A percentile compares a stretch with the other conserved stretches of the same genome.
Conservation (phyloP, 2,329 filamentous ascomycete species). For the Epichloe scottii region DNA sequence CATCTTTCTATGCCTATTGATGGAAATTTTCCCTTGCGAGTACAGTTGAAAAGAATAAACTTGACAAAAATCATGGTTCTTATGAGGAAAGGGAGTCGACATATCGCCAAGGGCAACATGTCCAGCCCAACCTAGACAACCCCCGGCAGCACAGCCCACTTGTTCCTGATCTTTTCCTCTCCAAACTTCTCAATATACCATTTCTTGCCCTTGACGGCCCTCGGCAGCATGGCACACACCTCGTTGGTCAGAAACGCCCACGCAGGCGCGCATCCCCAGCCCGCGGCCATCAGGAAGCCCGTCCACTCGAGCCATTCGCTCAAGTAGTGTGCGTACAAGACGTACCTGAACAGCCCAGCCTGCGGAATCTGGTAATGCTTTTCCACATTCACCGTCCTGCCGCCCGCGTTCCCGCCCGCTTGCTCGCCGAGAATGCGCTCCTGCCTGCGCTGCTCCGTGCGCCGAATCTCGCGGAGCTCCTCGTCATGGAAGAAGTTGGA, state of each 20-base stretch:
- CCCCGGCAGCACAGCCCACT: slow-evolving; percentile 57
- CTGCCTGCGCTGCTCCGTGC: slow-evolving; percentile 51
- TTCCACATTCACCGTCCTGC: slow-evolving; percentile 24
- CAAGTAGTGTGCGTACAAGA: slow-evolving; percentile 90
- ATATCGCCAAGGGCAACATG: neutral
- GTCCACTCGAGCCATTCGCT: slow-evolving; percentile 95
- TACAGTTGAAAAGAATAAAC: neutral
- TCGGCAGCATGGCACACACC: slow-evolving; percentile 76
- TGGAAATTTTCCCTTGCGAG: too few relatives aligned
- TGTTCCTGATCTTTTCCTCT: slow-evolving; percentile 60
- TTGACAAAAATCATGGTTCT: too few relatives aligned
- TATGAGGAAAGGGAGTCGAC: too few relatives aligned
- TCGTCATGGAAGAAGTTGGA: slow-evolving; percentile 86
- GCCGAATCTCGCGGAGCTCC: slow-evolving; percentile 73
- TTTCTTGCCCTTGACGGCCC: slow-evolving; percentile 64
- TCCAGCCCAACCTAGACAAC: slow-evolving; percentile 22
- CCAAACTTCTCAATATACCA: slow-evolving; percentile 92
- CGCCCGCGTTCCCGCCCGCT: slow-evolving; percentile 19
- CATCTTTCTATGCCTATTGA: too few relatives aligned
- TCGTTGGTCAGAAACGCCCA: slow-evolving; percentile 78
- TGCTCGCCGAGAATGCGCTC: slow-evolving; percentile 23
- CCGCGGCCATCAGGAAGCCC: slow-evolving; percentile 71
- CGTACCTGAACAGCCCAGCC: slow-evolving; percentile 67
- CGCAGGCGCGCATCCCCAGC: slow-evolving; percentile 58
- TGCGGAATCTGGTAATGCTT: slow-evolving; percentile 84